phyloP scores from a whole-genome alignment of 495 filamentous ascomycete species.

The Extremus antarcticus region DNA sequence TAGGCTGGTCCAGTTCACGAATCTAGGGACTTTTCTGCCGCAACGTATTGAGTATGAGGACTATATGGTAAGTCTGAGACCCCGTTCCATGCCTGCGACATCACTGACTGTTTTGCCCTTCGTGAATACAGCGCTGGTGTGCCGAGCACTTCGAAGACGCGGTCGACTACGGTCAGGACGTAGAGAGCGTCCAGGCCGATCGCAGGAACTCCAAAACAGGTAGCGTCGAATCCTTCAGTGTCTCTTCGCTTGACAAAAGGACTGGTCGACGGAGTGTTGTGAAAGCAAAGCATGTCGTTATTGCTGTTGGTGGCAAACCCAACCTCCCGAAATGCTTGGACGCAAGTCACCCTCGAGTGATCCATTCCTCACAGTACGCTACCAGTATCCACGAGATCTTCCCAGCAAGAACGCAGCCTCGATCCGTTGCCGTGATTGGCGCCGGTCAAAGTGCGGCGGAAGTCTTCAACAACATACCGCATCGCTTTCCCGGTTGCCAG shows the following conservation, averaged over 20 bases:
- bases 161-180: slow-evolving; percentile 70
- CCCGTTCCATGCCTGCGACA: no score
- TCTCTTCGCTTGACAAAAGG: slow-evolving; percentile 42
- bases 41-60: slow-evolving; percentile 85
- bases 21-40: slow-evolving; percentile 79
- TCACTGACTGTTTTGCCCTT: no score
- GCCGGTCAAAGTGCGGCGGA: slow-evolving; percentile 89
- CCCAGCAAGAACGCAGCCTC: slow-evolving; percentile 45
- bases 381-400: slow-evolving; percentile 34
- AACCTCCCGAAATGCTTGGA: slow-evolving; percentile 52
- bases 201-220: slow-evolving; percentile 23
- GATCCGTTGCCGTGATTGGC: slow-evolving; percentile 73
- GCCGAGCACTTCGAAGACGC: slow-evolving; percentile 66
- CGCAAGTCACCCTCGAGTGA: slow-evolving; percentile 49
- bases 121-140: no score
- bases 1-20: slow-evolving; percentile 77
- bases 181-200: slow-evolving; percentile 46
- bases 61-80: no score
- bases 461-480: slow-evolving; percentile 82
- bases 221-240: slow-evolving; percentile 42
- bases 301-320: slow-evolving; percentile 74
- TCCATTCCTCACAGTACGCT: slow-evolving; percentile 87
- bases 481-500: slow-evolving; percentile 68
- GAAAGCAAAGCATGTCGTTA: slow-evolving; percentile 67
- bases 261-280: slow-evolving; percentile 43